Percentiles rank a stretch among this genome's conserved stretches.
These are phyloP conservation scores for Cryptococcus maquisensis DNA, from an alignment of 1,284 basidiomycete species.

Conservation along the genomic window DNA sequence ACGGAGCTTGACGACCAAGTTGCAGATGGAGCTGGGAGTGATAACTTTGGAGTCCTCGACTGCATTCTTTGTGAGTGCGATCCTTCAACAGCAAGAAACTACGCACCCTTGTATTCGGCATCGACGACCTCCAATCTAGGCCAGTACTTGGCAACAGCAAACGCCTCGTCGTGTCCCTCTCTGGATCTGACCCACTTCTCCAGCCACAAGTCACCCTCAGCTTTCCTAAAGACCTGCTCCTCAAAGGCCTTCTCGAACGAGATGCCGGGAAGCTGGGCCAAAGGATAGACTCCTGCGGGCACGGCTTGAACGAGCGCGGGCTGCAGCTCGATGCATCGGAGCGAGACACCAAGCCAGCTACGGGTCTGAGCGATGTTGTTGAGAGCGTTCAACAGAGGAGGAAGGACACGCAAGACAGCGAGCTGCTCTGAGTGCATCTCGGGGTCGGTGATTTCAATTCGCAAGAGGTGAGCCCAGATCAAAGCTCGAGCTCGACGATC, in stretches of 20 bases:
- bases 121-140: constrained; percentile 77
- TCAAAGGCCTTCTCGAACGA: constrained; percentile 53
- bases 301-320: constrained; percentile 82
- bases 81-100: not conserved
- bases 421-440: constrained; percentile 56
- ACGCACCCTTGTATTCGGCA: constrained; percentile 78
- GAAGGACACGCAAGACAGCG: constrained; percentile 63
- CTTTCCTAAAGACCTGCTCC: constrained; percentile 49
- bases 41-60: constrained; percentile 88
- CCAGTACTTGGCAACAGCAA: constrained; percentile 66
- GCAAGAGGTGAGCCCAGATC: constrained; percentile 80
- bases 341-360: constrained; percentile 83
- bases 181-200: constrained; percentile 47
- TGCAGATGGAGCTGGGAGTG: constrained; percentile 84
- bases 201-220: constrained; percentile 56
- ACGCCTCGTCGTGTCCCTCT: constrained; percentile 60
- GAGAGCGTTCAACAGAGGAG: constrained; percentile 73
- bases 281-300: constrained; percentile 55
- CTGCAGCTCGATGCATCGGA: constrained; percentile 76
- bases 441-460: constrained; percentile 60
- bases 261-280: constrained; percentile 75
- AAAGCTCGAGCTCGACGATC: constrained; percentile 63
- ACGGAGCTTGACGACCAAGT: constrained; percentile 68
- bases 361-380: constrained; percentile 79
- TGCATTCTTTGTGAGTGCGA: constrained; percentile 37